These are phyloP conservation scores for Debaryomyces subglobosus DNA, from an alignment of 1,139 yeast species.

Conservation along the genomic window DNA sequence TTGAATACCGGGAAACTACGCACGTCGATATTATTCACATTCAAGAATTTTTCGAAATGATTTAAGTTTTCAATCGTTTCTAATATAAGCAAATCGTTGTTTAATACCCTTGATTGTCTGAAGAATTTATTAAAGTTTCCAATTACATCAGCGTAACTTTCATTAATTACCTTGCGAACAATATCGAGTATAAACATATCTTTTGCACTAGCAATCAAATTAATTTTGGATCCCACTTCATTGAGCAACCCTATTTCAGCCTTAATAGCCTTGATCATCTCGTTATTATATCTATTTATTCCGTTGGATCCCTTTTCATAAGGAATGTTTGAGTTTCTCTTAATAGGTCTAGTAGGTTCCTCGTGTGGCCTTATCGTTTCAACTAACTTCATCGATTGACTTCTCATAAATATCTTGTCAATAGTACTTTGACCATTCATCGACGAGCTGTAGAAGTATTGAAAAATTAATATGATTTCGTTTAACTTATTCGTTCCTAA, in stretches of 20 bases:
- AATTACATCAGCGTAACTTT: constrained; percentile 22
- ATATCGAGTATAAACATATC: constrained; percentile 23
- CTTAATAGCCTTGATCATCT: constrained; percentile 51
- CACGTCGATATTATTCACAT: constrained; percentile 12
- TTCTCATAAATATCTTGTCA: constrained; percentile 46
- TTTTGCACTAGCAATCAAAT: constrained; percentile 17
- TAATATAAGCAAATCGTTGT: constrained; percentile 42
- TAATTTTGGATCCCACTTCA: constrained; percentile 26
- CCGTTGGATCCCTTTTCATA: constrained; percentile 69
- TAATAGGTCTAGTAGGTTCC: constrained; percentile 38
- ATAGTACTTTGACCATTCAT: constrained; percentile 28
- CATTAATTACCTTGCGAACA: constrained; percentile 26
- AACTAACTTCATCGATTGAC: constrained; percentile 48
- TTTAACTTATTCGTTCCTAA: constrained; percentile 16
- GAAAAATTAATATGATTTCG: constrained; percentile 37
- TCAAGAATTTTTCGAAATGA: constrained; percentile 25
- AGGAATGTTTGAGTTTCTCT: constrained; percentile 42
- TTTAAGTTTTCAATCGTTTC: constrained; percentile 45
- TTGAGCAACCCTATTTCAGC: constrained; percentile 47
- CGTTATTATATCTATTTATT: constrained; percentile 56
- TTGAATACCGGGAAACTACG: constrained; percentile 16
- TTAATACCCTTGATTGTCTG: constrained; percentile 15
- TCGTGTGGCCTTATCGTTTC: constrained; percentile 42
- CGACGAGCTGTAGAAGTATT: constrained; percentile 39
- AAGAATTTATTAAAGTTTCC: constrained; percentile 19